Evolutionary conservation across 2,329 filamentous ascomycete species (phyloP).

Genomic region (Ophiosphaerella korrae): DNA sequence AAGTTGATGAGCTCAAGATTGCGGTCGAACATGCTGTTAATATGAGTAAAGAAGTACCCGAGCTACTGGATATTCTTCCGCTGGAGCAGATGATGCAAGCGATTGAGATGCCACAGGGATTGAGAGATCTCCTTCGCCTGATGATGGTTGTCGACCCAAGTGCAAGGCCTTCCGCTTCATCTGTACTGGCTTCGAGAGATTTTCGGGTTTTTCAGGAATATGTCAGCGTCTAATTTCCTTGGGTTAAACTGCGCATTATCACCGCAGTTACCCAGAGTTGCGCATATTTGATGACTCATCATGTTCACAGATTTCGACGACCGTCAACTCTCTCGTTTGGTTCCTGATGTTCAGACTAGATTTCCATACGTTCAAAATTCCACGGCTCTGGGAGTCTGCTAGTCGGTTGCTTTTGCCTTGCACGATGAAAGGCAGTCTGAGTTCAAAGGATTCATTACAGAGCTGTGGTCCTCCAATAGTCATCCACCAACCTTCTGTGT

Average conservation of each 20-base stretch:
- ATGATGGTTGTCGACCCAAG: constrained; percentile 15
- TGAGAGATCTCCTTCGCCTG: constrained; percentile 14
- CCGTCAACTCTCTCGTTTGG: constrained; percentile 1
- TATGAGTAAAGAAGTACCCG: constrained; percentile 12
- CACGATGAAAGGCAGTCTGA: too few relatives aligned
- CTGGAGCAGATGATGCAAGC: constrained; percentile 8
- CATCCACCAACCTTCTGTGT: too few relatives aligned
- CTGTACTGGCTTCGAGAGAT: constrained; percentile 13
- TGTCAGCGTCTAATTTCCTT: constrained; percentile 4
- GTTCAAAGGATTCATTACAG: too few relatives aligned
- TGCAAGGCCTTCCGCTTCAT: constrained; percentile 18
- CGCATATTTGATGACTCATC: constrained; percentile 1
- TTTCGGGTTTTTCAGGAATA: constrained; percentile 4
- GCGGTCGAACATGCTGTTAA: constrained; percentile 9
- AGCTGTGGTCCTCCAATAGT: too few relatives aligned
- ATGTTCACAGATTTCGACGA: constrained; percentile 1
- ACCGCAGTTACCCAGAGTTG: constrained; percentile 1
- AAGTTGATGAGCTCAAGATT: constrained; percentile 9
- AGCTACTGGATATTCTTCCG: constrained; percentile 11
- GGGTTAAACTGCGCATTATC: constrained; percentile 2
- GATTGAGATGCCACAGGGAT: constrained; percentile 12
- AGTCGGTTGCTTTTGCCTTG: background rate
- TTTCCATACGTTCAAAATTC: constrained; percentile 2
- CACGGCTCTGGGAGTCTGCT: background rate
- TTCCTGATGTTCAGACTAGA: constrained; percentile 2